Evolutionary conservation across 805 yeast species (phyloP), one percentile per base, ranked within the genome.

Genomic region (Yarrowia yakushimensis): DNA sequence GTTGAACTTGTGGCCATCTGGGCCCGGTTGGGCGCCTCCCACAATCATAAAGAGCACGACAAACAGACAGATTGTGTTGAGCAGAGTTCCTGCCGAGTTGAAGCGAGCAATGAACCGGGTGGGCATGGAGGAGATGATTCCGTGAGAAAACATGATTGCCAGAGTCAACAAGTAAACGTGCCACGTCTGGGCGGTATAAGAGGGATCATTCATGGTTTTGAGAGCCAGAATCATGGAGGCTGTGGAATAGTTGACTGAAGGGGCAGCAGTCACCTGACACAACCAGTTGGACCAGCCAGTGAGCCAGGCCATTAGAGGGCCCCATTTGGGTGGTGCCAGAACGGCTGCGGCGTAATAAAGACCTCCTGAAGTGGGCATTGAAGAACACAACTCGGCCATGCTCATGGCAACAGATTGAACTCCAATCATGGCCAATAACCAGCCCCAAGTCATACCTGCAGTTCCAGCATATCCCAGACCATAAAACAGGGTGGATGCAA

Each of bases 341-440:
- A 83, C 73, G 5, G 84, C 81, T 0, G 85, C 85, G 17, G 90
- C 88, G 67, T 85, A 86, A 54, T 87, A 87, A 9, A 87, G 79
- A 48, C 90, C 90, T 27, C 87, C 82, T 11, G 86, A 78, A 8
- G 87, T 85, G 39, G 90, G 90, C 74, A 82, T 82, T 6, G 87
- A 84, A 25, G 83, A 78, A 12, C 87, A 81, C 31, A 85, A 76
- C 69, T 86, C 90, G 0, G 88, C 87, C 67, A 64, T 64, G 25
- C 65, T 63, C 57, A 64, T 74, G 12, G 87, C 87, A 48, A 85
- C 88, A 4, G 80, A 77, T 59, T 81, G 75, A 60, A 86, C 79
- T 39, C 85, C 83, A 33, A 78, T 63, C 74, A 83, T 77, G 37
- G 85, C 86, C 17, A 83, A 72, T 22, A 85, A 67, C 75, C 79